Evolutionary conservation across 441 rosid genomes (phyloP).

Genomic region (Aquilaria agallochum): DNA sequence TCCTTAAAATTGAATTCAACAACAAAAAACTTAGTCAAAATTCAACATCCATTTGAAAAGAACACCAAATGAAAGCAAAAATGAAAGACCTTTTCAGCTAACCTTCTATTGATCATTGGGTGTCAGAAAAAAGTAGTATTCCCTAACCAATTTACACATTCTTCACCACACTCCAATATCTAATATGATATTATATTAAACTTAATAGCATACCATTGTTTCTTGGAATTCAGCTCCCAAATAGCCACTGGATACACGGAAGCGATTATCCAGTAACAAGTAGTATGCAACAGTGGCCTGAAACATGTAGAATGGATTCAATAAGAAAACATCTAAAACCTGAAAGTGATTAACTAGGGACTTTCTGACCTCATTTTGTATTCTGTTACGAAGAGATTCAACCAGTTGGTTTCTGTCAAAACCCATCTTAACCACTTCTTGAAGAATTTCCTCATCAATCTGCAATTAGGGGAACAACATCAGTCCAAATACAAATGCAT

Average conservation of each 20-base stretch:
- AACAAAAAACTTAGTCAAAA: neutral
- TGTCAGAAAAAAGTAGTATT: neutral
- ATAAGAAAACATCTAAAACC: conserved; percentile 13
- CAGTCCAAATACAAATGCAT: too few species aligned
- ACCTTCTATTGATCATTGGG: neutral
- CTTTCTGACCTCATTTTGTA: conserved; percentile 73
- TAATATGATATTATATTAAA: neutral
- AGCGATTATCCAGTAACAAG: conserved; percentile 81
- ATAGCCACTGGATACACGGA: conserved; percentile 92
- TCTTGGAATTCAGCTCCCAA: conserved; percentile 98
- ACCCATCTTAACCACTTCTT: conserved; percentile 82
- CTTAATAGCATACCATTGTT: conserved; percentile 50
- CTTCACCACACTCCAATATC: too few species aligned
- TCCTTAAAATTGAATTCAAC: conserved; percentile 41
- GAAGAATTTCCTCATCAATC: conserved; percentile 96
- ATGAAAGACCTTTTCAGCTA: neutral
- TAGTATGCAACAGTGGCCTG: conserved; percentile 98
- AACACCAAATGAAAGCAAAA: neutral
- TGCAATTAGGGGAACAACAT: conserved; percentile 23
- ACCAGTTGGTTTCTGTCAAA: conserved; percentile 74
- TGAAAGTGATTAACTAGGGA: conserved; percentile 8
- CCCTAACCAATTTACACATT: too few species aligned
- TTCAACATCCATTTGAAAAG: neutral
- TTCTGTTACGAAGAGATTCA: conserved; percentile 83
- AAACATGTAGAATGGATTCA: conserved; percentile 15